Conservation (phyloP, 2,329 filamentous ascomycete genomes). For the Plenodomus tracheiphilus region DNA sequence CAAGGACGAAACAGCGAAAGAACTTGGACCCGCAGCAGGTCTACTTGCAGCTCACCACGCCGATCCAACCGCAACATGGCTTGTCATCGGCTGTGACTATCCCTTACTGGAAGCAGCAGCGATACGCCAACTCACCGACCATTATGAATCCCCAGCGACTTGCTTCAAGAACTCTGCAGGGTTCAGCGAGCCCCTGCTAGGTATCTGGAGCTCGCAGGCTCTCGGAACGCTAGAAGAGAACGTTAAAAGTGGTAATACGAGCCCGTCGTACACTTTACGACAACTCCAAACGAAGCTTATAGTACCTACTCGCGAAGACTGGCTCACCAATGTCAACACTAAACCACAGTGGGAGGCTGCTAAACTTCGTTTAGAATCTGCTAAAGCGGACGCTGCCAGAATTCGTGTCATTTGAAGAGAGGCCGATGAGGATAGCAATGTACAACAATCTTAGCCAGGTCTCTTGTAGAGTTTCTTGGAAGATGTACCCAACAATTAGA, state of each 20-base stretch:
- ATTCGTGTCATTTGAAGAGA: no score
- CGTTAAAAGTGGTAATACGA: not conserved
- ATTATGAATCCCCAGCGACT: conserved; percentile 4
- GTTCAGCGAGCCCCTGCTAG: conserved; percentile 8
- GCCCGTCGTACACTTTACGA: not conserved
- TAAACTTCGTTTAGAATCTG: not conserved
- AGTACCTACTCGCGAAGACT: not conserved
- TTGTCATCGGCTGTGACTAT: conserved; percentile 9
- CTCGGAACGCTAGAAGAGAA: conserved; percentile 2
- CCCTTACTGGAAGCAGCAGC: conserved; percentile 7
- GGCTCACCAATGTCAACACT: conserved; percentile 8
- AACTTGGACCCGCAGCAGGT: conserved; percentile 7
- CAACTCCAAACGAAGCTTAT: conserved; percentile 1
- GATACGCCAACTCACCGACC: conserved; percentile 3
- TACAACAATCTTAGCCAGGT: not conserved
- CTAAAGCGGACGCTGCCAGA: not conserved
- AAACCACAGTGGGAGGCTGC: conserved; percentile 5
- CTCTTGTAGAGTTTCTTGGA: not conserved
- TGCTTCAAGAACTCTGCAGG: conserved; percentile 7
- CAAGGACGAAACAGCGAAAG: not conserved
- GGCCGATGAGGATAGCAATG: no score
- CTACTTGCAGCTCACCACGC: conserved; percentile 7
- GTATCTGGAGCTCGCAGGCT: conserved; percentile 5
- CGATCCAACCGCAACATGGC: conserved; percentile 1
- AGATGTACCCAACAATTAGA: conserved; percentile 15